phyloP scores from a whole-genome alignment of 2,329 filamentous ascomycete species.

The Magnaporthiopsis incrustans region DNA sequence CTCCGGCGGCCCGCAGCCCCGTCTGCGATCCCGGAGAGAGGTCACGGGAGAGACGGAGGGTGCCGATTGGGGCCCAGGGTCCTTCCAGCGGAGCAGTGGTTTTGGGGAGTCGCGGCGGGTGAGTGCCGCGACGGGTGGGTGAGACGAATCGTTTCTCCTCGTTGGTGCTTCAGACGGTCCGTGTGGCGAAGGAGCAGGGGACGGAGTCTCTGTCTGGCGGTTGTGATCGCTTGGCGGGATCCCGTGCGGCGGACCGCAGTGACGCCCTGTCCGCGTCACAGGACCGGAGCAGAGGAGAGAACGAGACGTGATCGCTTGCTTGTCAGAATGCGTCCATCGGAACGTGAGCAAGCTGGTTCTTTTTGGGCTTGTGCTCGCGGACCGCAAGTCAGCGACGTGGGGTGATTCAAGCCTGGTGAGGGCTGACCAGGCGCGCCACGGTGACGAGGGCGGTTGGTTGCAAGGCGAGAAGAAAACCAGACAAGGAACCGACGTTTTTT shows the following conservation, averaged over 20 bases:
- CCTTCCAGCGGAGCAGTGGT: neutral
- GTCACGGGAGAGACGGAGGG: neutral
- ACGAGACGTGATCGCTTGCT: neutral
- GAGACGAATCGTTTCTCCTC: neutral
- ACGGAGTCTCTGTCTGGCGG: neutral
- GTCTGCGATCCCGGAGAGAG: neutral
- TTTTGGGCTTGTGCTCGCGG: neutral
- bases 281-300: neutral
- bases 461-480: neutral
- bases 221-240: neutral
- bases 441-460: neutral
- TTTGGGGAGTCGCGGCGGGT: no score
- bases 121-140: no score
- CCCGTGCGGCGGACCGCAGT: no score
- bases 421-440: neutral
- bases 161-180: neutral
- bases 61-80: neutral
- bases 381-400: neutral
- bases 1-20: neutral
- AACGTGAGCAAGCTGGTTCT: neutral
- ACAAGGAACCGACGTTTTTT: neutral
- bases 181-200: neutral
- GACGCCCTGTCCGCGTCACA: neutral
- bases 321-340: neutral
- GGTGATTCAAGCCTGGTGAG: neutral